These are phyloP conservation scores for Biscutella laevigata DNA, from an alignment of 441 rosid genomes.

Conservation along the genomic window DNA sequence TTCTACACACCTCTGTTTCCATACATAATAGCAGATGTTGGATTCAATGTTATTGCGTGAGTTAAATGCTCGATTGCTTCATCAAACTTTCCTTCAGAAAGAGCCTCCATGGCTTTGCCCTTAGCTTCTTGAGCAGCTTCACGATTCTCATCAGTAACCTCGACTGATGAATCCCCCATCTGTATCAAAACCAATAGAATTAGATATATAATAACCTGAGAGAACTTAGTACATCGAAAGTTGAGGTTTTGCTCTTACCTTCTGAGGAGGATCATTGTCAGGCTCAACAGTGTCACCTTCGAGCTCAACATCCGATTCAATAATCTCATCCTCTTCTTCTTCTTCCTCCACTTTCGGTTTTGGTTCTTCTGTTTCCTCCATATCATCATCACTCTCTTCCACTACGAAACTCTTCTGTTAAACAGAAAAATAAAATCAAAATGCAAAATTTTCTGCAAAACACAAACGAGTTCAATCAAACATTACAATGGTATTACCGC, in stretches of 20 bases:
- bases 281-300: constrained; percentile 86
- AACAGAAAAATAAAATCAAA: constrained; percentile 12
- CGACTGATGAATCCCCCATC: constrained; percentile 80
- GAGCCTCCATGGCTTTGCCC: constrained; percentile 71
- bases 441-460: background rate
- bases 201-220: background rate
- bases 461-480: constrained; percentile 6
- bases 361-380: constrained; percentile 37
- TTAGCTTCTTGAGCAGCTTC: constrained; percentile 80
- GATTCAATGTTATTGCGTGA: constrained; percentile 70
- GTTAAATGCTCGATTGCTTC: constrained; percentile 79
- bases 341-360: constrained; percentile 41
- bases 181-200: constrained; percentile 15
- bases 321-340: constrained; percentile 56
- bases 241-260: constrained; percentile 30
- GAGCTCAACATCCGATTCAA: constrained; percentile 86
- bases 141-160: constrained; percentile 79
- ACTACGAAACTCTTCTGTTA: constrained; percentile 49
- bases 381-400: constrained; percentile 77
- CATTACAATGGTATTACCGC: constrained; percentile 30
- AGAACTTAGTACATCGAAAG: background rate
- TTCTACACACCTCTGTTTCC: constrained; percentile 65
- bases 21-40: constrained; percentile 87
- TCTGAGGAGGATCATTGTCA: constrained; percentile 90
- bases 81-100: constrained; percentile 76